Evolutionary conservation across 192 early-diverging fungal genomes (phyloP).

Genomic region (Mycoemilia scoparia): DNA sequence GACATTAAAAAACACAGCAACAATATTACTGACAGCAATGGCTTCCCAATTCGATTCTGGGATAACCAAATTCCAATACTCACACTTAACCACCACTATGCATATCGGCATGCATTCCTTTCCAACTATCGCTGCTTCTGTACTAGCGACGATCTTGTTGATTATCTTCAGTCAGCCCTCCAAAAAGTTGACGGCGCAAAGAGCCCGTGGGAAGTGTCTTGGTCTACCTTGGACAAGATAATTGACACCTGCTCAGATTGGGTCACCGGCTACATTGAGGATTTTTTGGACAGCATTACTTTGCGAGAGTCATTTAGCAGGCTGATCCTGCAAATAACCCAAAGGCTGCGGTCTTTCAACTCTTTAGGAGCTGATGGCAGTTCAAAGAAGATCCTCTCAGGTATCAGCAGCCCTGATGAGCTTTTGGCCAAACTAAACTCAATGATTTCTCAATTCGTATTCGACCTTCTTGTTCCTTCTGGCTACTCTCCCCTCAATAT

Average conservation of each 20-base stretch:
- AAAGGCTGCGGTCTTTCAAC: too few relatives aligned
- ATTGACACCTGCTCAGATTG: conserved; percentile 43
- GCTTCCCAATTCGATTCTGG: conserved; percentile 11
- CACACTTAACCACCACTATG: conserved; percentile 27
- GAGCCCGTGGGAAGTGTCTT: conserved; percentile 12
- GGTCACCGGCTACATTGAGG: conserved; percentile 35
- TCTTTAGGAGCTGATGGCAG: not conserved
- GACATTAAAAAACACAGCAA: conserved; percentile 29
- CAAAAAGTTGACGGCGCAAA: not conserved
- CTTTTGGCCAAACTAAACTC: conserved; percentile 3
- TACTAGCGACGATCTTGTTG: conserved; percentile 22
- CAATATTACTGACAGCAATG: conserved; percentile 27
- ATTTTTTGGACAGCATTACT: conserved; percentile 42
- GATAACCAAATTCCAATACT: conserved; percentile 10
- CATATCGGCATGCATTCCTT: conserved; percentile 36
- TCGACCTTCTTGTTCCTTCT: conserved; percentile 14
- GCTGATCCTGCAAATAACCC: too few relatives aligned
- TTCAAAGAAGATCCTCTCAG: conserved; percentile 1
- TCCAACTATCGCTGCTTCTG: conserved; percentile 47
- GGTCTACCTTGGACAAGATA: conserved; percentile 16
- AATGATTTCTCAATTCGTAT: conserved; percentile 10
- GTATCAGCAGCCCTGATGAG: conserved; percentile 4
- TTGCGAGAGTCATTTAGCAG: conserved; percentile 21
- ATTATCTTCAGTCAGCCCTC: conserved; percentile 11
- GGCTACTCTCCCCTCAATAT: conserved; percentile 12